These are phyloP conservation scores for Anacardium occidentale DNA, from an alignment of 345 rosid species.

Conservation along the genomic window DNA sequence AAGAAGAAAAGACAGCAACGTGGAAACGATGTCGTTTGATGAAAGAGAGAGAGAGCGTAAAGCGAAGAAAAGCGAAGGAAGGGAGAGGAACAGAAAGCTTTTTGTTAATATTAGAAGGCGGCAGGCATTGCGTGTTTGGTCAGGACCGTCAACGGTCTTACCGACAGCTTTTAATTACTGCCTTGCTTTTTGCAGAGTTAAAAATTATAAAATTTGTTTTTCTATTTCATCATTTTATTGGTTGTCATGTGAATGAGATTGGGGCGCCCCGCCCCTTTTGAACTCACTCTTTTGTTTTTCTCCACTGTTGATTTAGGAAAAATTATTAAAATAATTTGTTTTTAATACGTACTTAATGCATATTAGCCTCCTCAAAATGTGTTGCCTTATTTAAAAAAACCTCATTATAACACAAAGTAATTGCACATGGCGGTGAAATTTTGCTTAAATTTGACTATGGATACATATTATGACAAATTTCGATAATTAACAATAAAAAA, in stretches of 20 bases:
- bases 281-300: no score
- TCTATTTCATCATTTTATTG: neutral
- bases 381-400: no score
- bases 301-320: no score
- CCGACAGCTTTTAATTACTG: conserved; percentile 23
- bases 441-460: no score
- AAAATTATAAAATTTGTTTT: conserved; percentile 7
- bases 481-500: no score
- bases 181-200: conserved; percentile 22
- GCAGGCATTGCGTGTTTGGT: conserved; percentile 19
- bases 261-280: neutral
- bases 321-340: no score
- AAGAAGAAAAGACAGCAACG: neutral
- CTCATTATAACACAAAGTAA: no score
- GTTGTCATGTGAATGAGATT: neutral
- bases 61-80: neutral
- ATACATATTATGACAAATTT: no score
- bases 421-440: no score
- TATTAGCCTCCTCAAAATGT: no score
- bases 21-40: neutral
- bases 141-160: conserved; percentile 27
- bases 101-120: neutral
- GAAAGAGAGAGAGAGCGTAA: no score
- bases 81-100: neutral
- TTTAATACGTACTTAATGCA: no score